Evolutionary conservation across 2,329 filamentous ascomycete genomes (phyloP).

Genomic region (Waltergamsia citrina): DNA sequence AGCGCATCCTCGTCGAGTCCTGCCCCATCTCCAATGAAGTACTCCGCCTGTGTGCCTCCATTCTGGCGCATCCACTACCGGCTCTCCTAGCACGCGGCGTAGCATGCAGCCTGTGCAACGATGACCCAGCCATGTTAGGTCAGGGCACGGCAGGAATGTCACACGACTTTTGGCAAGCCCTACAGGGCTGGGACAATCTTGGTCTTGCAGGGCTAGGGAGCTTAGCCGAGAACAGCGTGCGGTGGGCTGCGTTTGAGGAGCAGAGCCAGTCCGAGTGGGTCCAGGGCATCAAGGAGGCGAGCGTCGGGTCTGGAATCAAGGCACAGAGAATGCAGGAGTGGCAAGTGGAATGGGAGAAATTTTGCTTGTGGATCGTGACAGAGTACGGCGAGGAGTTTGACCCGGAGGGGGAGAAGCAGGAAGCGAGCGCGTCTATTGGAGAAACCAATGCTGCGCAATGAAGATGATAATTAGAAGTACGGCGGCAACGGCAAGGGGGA

Average conservation of each 20-base stretch:
- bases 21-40: constrained; percentile 91
- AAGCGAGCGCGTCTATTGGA: too few relatives aligned
- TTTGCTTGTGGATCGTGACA: constrained; percentile 80
- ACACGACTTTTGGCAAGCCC: constrained; percentile 88
- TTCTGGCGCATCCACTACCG: constrained; percentile 72
- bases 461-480: too few relatives aligned
- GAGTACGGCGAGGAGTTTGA: constrained; percentile 63
- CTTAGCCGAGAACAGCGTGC: constrained; percentile 84
- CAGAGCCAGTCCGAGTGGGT: constrained; percentile 62
- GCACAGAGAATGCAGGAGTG: constrained; percentile 68
- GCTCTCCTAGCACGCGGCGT: constrained; percentile 80
- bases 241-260: constrained; percentile 86
- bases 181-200: constrained; percentile 87
- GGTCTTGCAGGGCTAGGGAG: constrained; percentile 79
- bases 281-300: constrained; percentile 63
- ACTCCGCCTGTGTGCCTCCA: constrained; percentile 65
- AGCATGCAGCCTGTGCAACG: constrained; percentile 75
- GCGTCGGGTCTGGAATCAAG: constrained; percentile 60
- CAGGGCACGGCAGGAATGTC: constrained; percentile 76
- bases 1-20: constrained; percentile 78
- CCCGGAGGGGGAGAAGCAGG: too few relatives aligned
- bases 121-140: constrained; percentile 82
- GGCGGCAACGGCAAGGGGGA: too few relatives aligned
- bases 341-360: constrained; percentile 76
- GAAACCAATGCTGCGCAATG: too few relatives aligned